phyloP scores from a whole-genome alignment of 352 stramenopile genomes.

The Pythium myriotylum region DNA sequence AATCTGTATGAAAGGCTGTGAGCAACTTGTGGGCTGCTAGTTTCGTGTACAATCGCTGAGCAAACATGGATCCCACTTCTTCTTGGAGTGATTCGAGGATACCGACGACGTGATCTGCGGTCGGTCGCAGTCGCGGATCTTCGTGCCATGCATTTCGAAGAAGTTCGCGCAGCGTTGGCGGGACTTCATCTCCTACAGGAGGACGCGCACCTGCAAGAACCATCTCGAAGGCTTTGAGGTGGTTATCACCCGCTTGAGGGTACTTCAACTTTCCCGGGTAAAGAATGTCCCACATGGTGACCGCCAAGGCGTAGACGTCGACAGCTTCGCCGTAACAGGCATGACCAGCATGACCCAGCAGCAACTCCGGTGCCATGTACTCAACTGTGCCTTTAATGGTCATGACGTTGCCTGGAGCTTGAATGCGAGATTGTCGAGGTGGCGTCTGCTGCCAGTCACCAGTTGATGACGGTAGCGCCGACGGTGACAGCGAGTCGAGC shows the following conservation, averaged over 20 bases:
- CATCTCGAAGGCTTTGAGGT: constrained; percentile 42
- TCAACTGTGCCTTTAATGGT: constrained; percentile 47
- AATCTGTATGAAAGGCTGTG: not conserved
- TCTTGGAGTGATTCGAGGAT: constrained; percentile 53
- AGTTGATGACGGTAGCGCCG: constrained; percentile 33
- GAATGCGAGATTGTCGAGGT: not conserved
- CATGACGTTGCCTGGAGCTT: constrained; percentile 25
- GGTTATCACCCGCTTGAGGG: constrained; percentile 29
- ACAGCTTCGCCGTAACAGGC: constrained; percentile 43
- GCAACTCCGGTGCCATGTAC: constrained; percentile 65
- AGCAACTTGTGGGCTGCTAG: constrained; percentile 6
- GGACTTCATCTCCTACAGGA: constrained; percentile 31
- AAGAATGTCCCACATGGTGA: constrained; percentile 73
- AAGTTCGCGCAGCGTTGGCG: constrained; percentile 38
- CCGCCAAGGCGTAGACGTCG: constrained; percentile 56
- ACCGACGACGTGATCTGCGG: constrained; percentile 41
- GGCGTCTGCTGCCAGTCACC: constrained; percentile 23
- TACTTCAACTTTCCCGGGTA: constrained; percentile 43
- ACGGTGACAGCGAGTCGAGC: constrained; percentile 6
- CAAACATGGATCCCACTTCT: constrained; percentile 39
- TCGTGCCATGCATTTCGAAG: constrained; percentile 52
- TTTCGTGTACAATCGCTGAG: constrained; percentile 25
- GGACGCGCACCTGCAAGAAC: constrained; percentile 46
- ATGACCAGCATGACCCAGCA: constrained; percentile 37
- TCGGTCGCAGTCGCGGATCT: constrained; percentile 38